Base-by-base conservation (phyloP, 2,329 filamentous ascomycete genomes). In the Neurospora sp. region DNA sequence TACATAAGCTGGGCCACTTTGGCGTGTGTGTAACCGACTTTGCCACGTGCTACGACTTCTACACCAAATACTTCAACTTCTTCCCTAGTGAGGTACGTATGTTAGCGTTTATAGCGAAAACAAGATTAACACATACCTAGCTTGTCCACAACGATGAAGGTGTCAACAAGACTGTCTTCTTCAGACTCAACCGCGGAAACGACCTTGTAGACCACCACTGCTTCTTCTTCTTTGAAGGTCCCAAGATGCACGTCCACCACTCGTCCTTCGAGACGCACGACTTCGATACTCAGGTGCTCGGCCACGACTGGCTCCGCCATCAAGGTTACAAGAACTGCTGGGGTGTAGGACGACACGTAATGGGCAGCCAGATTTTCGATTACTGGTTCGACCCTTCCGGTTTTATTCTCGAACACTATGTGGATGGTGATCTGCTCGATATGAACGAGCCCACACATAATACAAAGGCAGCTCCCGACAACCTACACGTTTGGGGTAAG, bases 331-430 rank as follows among this genome's bases (percentile, higher is more conserved):
- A 83, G 74, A 86, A 83, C 74, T 88, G 88, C 72, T 92, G 90
- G 90, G 90, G 90, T 1, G 86, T 92, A 0, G 90, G 90, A 0
- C 79, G 90, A 68, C 90, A 92, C 80, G 85, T 91, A 28, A 82
- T 92, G 74, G 90, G 90, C 4, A 88, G 85, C 72, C 90, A 92
- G 79, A 87, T 92, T 68, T 92, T 92, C 74, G 89, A 92, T 75
- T 91, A 91, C 77, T 91, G 88, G 88, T 89, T 86, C 75, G 89
- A 91, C 78, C 85, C 86, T 0, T 83, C 81, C 3, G 82, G 82
- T 0, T 89, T 89, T 75, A 89, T 91, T 78, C 80, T 91, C 75
- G 88, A 91, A 79, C 88, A 91, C 77, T 92, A 92, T 74, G 87
- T 89, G 17, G 90, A 92, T 77, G 89, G 90, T 0, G 90, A 92